phyloP scores from a whole-genome alignment of 495 filamentous ascomycete genomes.

The Aspergillus hancockii region DNA sequence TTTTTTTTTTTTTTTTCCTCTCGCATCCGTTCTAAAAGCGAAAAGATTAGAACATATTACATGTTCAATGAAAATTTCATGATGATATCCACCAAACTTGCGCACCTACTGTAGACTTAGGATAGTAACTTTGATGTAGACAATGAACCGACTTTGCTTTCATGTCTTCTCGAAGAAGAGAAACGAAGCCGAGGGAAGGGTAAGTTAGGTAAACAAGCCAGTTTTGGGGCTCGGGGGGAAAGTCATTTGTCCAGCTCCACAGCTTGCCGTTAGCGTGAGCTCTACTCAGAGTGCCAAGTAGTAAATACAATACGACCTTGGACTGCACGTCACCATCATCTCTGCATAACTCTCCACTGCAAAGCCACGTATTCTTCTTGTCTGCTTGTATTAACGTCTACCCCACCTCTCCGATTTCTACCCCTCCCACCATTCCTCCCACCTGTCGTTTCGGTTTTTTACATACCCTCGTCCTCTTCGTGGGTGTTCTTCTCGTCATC shows the following conservation, averaged over 20 bases:
- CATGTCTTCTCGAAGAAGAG: not conserved
- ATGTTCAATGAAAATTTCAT: conserved; percentile 3
- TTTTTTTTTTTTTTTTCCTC: too few species aligned
- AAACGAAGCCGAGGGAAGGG: not conserved
- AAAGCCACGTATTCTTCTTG: conserved; percentile 5
- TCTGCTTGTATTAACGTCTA: conserved; percentile 1
- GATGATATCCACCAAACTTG: not conserved
- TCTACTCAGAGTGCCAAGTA: not conserved
- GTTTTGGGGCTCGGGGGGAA: not conserved
- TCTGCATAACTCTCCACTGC: not conserved
- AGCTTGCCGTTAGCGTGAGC: not conserved
- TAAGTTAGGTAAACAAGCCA: not conserved
- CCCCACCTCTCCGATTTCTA: not conserved
- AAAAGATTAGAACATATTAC: not conserved
- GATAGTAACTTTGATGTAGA: not conserved
- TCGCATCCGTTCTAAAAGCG: conserved; percentile 1
- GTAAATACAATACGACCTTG: not conserved
- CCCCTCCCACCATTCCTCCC: conserved; percentile 22
- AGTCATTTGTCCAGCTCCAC: not conserved
- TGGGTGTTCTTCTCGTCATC: conserved; percentile 59
- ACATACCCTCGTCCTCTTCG: conserved; percentile 61
- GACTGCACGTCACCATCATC: not conserved
- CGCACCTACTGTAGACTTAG: not conserved
- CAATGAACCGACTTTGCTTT: not conserved
- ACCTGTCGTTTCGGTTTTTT: conserved; percentile 42